Percentiles rank a stretch among this genome's conserved stretches.
Conservation (phyloP, 805 yeast species). For the Kuraishia capsulata region DNA sequence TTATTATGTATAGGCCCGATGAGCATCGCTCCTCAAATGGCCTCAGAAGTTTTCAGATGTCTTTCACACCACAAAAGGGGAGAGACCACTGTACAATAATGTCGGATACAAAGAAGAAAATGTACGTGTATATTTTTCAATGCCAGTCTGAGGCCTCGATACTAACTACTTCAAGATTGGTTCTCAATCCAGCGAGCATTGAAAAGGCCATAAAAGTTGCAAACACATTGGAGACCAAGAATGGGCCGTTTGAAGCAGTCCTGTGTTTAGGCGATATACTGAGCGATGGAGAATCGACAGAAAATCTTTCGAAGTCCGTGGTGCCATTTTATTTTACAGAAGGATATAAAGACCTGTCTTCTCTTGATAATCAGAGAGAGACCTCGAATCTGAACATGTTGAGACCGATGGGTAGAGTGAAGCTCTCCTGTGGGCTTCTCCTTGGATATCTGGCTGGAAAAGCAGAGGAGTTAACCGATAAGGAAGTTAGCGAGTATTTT, state of each 20-base stretch:
- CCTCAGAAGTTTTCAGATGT: no score
- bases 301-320: not conserved
- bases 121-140: not conserved
- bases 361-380: constrained; percentile 6
- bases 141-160: not conserved
- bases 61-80: no score
- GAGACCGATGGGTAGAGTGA: constrained; percentile 26
- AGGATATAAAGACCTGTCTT: constrained; percentile 8
- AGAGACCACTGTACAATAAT: no score
- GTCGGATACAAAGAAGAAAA: not conserved
- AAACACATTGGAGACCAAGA: constrained; percentile 40
- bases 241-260: constrained; percentile 58
- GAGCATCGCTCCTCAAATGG: no score
- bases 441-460: constrained; percentile 35
- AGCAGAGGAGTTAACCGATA: constrained; percentile 16
- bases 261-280: constrained; percentile 42
- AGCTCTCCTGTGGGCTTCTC: constrained; percentile 33
- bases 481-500: constrained; percentile 7
- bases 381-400: constrained; percentile 19
- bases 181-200: constrained; percentile 36
- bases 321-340: constrained; percentile 15
- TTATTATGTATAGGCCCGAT: no score
- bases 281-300: constrained; percentile 3
- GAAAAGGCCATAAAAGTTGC: constrained; percentile 35
- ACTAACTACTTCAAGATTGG: constrained; percentile 15